Conservation (phyloP, 805 yeast species). For the Lachancea sp. region DNA sequence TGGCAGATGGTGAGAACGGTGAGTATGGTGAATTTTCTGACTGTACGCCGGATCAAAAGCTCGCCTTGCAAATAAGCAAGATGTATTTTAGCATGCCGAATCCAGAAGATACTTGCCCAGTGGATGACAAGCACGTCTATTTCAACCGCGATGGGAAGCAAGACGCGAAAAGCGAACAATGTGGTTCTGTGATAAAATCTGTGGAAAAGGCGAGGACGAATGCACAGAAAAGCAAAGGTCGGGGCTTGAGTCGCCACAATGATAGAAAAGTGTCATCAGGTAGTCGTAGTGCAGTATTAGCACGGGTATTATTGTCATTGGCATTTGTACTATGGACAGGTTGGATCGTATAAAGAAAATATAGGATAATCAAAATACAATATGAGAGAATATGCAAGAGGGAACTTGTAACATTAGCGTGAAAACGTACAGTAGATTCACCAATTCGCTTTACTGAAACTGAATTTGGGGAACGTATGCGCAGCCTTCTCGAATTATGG, state of each 20-base stretch:
- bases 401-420: background rate
- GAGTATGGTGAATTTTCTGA: conserved; percentile 61
- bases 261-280: conserved; percentile 2
- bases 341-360: conserved; percentile 3
- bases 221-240: background rate
- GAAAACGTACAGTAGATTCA: too few species aligned
- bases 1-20: conserved; percentile 52
- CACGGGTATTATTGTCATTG: background rate
- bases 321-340: conserved; percentile 4
- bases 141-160: conserved; percentile 17
- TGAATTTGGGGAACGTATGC: background rate
- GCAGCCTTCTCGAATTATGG: conserved; percentile 32
- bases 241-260: background rate
- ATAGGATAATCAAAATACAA: conserved; percentile 5
- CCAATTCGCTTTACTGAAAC: too few species aligned
- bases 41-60: conserved; percentile 57
- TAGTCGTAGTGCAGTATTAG: background rate
- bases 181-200: background rate
- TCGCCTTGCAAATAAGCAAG: conserved; percentile 54
- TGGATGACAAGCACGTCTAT: conserved; percentile 17
- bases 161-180: background rate
- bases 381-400: conserved; percentile 1
- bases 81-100: conserved; percentile 49
- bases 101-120: conserved; percentile 24
- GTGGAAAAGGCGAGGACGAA: conserved; percentile 4